A percentile compares a stretch with the other conserved stretches of the same genome.
phyloP scores from a whole-genome alignment of 495 filamentous ascomycete genomes.

The Ascodesmis nigricans region DNA sequence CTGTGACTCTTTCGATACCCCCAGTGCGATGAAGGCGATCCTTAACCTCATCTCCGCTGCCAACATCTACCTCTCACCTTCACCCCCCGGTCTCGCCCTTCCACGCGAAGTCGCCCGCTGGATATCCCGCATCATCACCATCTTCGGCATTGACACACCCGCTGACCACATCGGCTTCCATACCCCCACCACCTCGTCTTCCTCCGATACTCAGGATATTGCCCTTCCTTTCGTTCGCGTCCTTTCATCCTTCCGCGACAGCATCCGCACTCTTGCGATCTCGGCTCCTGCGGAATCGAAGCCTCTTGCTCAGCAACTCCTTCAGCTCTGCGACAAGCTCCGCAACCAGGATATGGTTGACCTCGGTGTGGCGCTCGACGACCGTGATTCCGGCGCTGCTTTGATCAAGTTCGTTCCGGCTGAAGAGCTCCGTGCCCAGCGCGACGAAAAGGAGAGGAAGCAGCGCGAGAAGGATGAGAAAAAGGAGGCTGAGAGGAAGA shows the following conservation, averaged over 20 bases:
- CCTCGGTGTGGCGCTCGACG: conserved; percentile 69
- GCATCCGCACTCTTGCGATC: conserved; percentile 38
- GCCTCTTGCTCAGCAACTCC: conserved; percentile 30
- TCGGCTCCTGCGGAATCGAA: conserved; percentile 29
- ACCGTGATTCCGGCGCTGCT: conserved; percentile 46
- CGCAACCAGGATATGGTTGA: conserved; percentile 60
- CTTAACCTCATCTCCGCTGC: conserved; percentile 49
- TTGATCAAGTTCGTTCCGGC: conserved; percentile 63
- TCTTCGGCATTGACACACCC: conserved; percentile 63
- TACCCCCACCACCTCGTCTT: too few species aligned
- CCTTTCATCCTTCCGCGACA: conserved; percentile 43
- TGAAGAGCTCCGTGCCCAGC: conserved; percentile 44
- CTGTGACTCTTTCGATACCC: conserved; percentile 77
- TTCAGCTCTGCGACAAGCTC: conserved; percentile 53
- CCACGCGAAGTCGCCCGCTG: conserved; percentile 43
- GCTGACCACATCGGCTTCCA: conserved; percentile 58
- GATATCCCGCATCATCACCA: conserved; percentile 63
- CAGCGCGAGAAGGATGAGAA: conserved; percentile 31
- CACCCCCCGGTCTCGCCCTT: conserved; percentile 27
- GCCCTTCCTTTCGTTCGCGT: conserved; percentile 43
- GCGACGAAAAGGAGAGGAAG: conserved; percentile 42
- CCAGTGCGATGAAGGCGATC: conserved; percentile 49
- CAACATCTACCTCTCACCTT: conserved; percentile 41
- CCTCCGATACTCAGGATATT: conserved; percentile 33
- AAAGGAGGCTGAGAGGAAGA: conserved; percentile 39